These are phyloP conservation scores for Fragaria vesca DNA, from an alignment of 306 rosid genomes.

Conservation along the genomic window DNA sequence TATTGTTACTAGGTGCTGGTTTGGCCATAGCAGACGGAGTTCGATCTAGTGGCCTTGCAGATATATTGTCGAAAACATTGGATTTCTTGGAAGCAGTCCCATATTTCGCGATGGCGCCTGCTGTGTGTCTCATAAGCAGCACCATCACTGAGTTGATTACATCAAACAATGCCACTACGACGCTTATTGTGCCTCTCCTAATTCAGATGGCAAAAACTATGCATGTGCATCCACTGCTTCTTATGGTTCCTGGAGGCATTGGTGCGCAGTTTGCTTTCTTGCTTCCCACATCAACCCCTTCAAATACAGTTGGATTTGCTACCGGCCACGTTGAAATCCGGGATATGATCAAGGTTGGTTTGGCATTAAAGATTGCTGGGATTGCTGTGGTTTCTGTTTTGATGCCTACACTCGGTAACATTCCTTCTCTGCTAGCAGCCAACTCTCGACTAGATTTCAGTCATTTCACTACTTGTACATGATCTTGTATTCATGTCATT, in stretches of 20 bases:
- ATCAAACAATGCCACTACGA: conserved; percentile 81
- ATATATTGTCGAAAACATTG: conserved; percentile 49
- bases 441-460: neutral
- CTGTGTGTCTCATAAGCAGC: conserved; percentile 61
- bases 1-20: conserved; percentile 81
- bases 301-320: conserved; percentile 77
- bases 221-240: conserved; percentile 71
- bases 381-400: conserved; percentile 48
- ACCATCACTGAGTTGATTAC: conserved; percentile 66
- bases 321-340: conserved; percentile 66
- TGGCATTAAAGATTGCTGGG: conserved; percentile 71
- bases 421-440: neutral
- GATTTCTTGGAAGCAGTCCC: conserved; percentile 62
- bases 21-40: conserved; percentile 92
- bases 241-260: conserved; percentile 82
- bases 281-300: conserved; percentile 79
- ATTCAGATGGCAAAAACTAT: conserved; percentile 60
- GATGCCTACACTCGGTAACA: conserved; percentile 78
- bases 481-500: neutral
- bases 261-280: conserved; percentile 71
- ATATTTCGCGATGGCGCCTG: conserved; percentile 64
- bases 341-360: conserved; percentile 74
- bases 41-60: conserved; percentile 66
- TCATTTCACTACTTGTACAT: neutral
- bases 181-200: conserved; percentile 63